phyloP scores from a whole-genome alignment of 805 yeast genomes.

The Metschnikowia cerradonensis region DNA sequence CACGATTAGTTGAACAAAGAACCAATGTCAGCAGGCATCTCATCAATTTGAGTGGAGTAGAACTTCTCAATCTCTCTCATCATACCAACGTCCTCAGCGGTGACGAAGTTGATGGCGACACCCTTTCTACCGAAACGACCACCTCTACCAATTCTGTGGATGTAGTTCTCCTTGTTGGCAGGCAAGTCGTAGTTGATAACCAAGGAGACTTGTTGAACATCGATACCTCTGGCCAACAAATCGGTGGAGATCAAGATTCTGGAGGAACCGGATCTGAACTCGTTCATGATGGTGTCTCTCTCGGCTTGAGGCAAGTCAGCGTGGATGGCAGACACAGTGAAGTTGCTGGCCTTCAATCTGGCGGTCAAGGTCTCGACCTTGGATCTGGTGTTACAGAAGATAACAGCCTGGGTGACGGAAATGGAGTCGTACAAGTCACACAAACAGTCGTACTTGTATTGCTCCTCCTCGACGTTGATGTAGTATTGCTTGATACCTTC shows the following conservation, averaged over 20 bases:
- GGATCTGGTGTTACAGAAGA: conserved; percentile 92
- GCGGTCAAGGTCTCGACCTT: conserved; percentile 88
- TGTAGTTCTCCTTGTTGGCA: conserved; percentile 83
- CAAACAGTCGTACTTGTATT: conserved; percentile 89
- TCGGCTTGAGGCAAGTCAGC: conserved; percentile 94
- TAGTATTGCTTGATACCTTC: conserved; percentile 94
- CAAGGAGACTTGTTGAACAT: conserved; percentile 93
- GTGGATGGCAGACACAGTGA: conserved; percentile 92
- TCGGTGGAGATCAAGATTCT: conserved; percentile 91
- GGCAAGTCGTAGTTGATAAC: conserved; percentile 95
- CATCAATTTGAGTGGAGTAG: conserved; percentile 85
- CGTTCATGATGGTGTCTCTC: conserved; percentile 92
- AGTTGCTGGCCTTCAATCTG: conserved; percentile 70
- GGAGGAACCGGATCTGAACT: conserved; percentile 91
- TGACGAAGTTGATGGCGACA: conserved; percentile 91
- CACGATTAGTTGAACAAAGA: conserved; percentile 40
- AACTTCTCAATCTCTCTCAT: conserved; percentile 85
- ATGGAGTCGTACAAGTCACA: conserved; percentile 93
- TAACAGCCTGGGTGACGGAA: conserved; percentile 95
- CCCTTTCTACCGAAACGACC: conserved; percentile 99
- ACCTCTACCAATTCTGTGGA: conserved; percentile 97
- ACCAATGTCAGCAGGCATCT: conserved; percentile 80
- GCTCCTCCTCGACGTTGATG: conserved; percentile 88
- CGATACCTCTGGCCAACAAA: conserved; percentile 72
- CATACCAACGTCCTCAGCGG: conserved; percentile 68